Conservation (phyloP, 148 eudicot species). For the Heliosperma pusillum region DNA sequence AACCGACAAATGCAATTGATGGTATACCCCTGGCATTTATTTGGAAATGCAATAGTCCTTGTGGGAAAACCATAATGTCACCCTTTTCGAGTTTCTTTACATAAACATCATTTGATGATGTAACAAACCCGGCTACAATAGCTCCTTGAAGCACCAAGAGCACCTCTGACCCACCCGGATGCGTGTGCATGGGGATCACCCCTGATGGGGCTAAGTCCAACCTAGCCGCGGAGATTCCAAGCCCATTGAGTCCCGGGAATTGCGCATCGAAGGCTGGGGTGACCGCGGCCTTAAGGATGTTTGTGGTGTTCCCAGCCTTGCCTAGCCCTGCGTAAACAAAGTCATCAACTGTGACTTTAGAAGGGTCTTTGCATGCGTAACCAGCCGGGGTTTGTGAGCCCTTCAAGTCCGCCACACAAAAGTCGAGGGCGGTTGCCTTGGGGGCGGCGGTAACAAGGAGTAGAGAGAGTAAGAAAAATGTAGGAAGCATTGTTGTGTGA, state of each 20-base stretch:
- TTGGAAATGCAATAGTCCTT: conserved; percentile 23
- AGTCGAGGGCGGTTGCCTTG: conserved; percentile 16
- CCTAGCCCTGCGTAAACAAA: conserved; percentile 21
- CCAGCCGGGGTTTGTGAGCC: conserved; percentile 18
- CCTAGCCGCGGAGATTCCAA: conserved; percentile 19
- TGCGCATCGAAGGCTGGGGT: conserved; percentile 26
- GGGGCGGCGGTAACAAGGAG: conserved; percentile 2
- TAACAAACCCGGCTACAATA: conserved; percentile 20
- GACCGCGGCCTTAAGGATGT: conserved; percentile 26
- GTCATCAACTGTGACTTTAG: conserved; percentile 19
- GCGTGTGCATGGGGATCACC: conserved; percentile 27
- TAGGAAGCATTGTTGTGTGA: conserved; percentile 16
- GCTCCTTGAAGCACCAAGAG: conserved; percentile 21
- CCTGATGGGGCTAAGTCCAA: conserved; percentile 22
- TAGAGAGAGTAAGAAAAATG: conserved; percentile 20
- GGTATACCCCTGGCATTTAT: conserved; percentile 27
- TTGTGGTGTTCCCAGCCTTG: conserved; percentile 26
- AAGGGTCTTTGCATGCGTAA: conserved; percentile 20
- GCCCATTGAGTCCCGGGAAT: conserved; percentile 26
- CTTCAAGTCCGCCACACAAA: conserved; percentile 17
- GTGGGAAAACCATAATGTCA: conserved; percentile 29
- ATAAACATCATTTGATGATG: conserved; percentile 22
- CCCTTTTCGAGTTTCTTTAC: conserved; percentile 19
- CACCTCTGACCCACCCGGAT: conserved; percentile 22
- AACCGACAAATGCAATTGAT: conserved; percentile 25